Evolutionary conservation across 805 yeast species (phyloP).

Genomic region (Grigorovia yakushimaensis): DNA sequence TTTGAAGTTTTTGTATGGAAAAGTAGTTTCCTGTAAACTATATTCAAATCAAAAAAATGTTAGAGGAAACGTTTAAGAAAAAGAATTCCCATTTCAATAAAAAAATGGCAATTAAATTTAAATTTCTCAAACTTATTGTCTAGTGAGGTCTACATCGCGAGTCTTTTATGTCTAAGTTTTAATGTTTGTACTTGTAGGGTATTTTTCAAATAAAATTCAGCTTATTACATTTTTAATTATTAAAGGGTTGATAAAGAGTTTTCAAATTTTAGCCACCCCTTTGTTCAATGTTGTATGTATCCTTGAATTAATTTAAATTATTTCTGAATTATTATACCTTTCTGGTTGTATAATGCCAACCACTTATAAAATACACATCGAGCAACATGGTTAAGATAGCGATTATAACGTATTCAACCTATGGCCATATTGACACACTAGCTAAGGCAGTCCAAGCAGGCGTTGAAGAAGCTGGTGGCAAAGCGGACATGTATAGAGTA

Average conservation of each 20-base stretch:
- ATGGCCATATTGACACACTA: conserved; percentile 62
- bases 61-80: too few relatives aligned
- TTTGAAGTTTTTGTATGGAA: too few relatives aligned
- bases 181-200: too few relatives aligned
- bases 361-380: not conserved
- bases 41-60: too few relatives aligned
- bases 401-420: conserved; percentile 60
- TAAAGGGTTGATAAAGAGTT: not conserved
- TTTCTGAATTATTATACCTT: not conserved
- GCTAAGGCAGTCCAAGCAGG: conserved; percentile 65
- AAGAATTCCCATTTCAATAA: too few relatives aligned
- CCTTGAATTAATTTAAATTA: not conserved
- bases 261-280: not conserved
- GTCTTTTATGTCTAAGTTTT: too few relatives aligned
- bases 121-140: too few relatives aligned
- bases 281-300: not conserved
- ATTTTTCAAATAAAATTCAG: too few relatives aligned
- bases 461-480: conserved; percentile 55
- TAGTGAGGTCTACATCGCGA: too few relatives aligned
- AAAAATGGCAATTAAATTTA: too few relatives aligned
- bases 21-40: too few relatives aligned
- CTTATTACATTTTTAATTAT: too few relatives aligned
- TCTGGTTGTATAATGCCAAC: not conserved
- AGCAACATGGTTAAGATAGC: conserved; percentile 30
- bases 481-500: conserved; percentile 63